Base-by-base conservation (phyloP, 73 alveolate species). In the Paramecium sexaurelia region DNA sequence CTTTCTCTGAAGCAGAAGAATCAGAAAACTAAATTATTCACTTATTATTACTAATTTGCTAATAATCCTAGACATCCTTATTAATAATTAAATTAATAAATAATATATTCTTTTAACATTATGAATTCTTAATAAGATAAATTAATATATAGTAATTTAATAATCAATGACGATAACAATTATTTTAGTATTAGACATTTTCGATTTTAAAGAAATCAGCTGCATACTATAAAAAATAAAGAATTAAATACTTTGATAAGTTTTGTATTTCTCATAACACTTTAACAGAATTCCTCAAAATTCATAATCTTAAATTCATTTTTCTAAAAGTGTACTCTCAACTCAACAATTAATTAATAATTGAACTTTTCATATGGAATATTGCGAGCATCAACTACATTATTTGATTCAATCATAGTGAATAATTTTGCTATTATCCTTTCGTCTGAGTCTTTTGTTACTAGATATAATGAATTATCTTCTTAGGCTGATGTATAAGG, bases 281-380 rank as follows among this genome's bases (percentile, higher is more conserved):
- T 78, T 40, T 22, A 10, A 39, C 40, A 29, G 55, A 78, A 78
- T 0, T 37, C 71, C 4, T 37, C 55, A 15, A 36, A 39, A 78
- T 37, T 40, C 90, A 78, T 40, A 3, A 45, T 78, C 24, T 45
- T 22, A 13, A 78, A 78, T 0, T 78, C 68, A 17, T 40, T 22
- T 43, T 78, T 78, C 7, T 20, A 29, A 43, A 78, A 78, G 41
- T 78, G 90, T 24, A 17, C 10, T 45, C 90, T 78, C 0, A 78
- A 11, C 40, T 78, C 68, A 10, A 78, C 90, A 3, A 78, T 78
- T 8, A 78, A 15, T 45, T 78, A 22, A 43, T 78, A 78, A 78
- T 43, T 78, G 33, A 78, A 78, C 19, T 78, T 78, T 26, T 78
- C 90, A 78, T 78, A 78, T 41, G 90, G 90, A 29, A 78, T 78